Evolutionary conservation across 2,329 filamentous ascomycete genomes (phyloP), one percentile per base, ranked within the genome.

Genomic region (Monilinia polystroma): DNA sequence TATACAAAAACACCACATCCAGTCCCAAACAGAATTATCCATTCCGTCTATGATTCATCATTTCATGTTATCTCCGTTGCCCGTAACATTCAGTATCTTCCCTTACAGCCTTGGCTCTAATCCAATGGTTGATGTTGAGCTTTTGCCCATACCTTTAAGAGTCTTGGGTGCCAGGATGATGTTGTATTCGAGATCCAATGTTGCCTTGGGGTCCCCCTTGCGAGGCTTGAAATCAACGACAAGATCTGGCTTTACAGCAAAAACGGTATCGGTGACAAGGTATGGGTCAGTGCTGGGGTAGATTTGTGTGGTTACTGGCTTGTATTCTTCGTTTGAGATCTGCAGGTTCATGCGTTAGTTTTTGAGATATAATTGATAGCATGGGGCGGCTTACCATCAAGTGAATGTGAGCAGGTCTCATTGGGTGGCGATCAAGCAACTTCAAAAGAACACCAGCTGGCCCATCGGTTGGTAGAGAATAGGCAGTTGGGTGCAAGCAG

Each of bases 221-320:
- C 76, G 74, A 10, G 77, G 76, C 67, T 75, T 73, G 68, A 84
- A 84, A 45, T 75, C 72, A 0, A 83, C 80, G 4, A 78, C 73
- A 49, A 85, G 73, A 35, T 82, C 82, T 32, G 82, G 77, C 78
- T 85, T 85, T 66, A 84, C 82, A 0, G 83, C 84, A 67, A 84
- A 86, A 11, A 84, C 83, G 6, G 80, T 78, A 70, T 86, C 84
- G 54, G 80, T 78, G 7, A 72, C 72, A 29, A 91, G 80, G 72
- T 90, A 87, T 69, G 84, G 81, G 76, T 87, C 86, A 69, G 85
- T 81, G 67, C 82, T 80, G 76, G 92, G 90, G 75, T 92, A 94
- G 66, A 95, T 87, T 76, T 95, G 91, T 1, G 88, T 90, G 0
- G 88, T 90, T 58, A 96, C 83, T 0, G 88, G 81, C 73, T 87